Evolutionary conservation across 768 basidiomycete species (phyloP).

Genomic region (Termitomyces sp.): DNA sequence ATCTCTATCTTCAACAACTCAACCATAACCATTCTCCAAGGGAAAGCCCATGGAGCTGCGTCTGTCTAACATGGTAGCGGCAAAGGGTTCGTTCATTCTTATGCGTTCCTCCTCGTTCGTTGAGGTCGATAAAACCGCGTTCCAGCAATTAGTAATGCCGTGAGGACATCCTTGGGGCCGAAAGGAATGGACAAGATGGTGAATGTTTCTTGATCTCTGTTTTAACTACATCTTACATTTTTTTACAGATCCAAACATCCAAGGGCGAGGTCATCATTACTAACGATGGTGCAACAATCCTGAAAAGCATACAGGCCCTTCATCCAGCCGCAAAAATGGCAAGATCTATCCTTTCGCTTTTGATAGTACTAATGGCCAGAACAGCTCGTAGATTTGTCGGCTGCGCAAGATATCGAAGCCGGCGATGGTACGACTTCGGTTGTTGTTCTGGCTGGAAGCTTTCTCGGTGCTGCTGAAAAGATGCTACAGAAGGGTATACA

Average conservation of each 20-base stretch:
- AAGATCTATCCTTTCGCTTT: slow-evolving; percentile 16
- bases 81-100: slow-evolving; percentile 62
- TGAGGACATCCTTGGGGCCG: slow-evolving; percentile 92
- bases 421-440: slow-evolving; percentile 98
- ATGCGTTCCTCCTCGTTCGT: not conserved
- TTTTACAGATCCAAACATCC: slow-evolving; percentile 83
- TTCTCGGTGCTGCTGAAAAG: slow-evolving; percentile 94
- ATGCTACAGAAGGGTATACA: slow-evolving; percentile 96
- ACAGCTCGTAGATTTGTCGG: slow-evolving; percentile 94
- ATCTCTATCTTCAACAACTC: slow-evolving; percentile 11
- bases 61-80: slow-evolving; percentile 95
- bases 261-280: slow-evolving; percentile 98
- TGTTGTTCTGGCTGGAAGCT: slow-evolving; percentile 90
- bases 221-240: slow-evolving; percentile 3
- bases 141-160: slow-evolving; percentile 93
- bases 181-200: slow-evolving; percentile 99
- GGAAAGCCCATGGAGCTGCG: slow-evolving; percentile 98
- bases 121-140: not conserved
- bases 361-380: slow-evolving; percentile 7
- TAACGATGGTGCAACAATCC: slow-evolving; percentile 97
- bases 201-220: slow-evolving; percentile 15
- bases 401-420: slow-evolving; percentile 97
- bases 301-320: slow-evolving; percentile 91
- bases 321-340: slow-evolving; percentile 99
- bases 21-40: slow-evolving; percentile 39